These are phyloP conservation scores for Xylaria sp. DNA, from an alignment of 2,329 filamentous ascomycete genomes.

Conservation along the genomic window DNA sequence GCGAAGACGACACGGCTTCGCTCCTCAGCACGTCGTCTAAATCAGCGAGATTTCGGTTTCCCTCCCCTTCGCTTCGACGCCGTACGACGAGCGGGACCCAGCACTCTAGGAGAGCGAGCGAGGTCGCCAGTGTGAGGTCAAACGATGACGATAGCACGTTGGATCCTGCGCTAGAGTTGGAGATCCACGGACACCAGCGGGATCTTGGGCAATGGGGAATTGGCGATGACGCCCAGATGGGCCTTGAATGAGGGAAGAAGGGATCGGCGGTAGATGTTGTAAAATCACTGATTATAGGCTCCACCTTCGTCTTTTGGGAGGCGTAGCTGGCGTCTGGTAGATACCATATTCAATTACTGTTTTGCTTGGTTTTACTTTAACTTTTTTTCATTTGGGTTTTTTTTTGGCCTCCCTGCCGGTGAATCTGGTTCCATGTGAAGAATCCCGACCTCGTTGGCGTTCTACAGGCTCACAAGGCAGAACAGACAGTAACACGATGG, in stretches of 20 bases:
- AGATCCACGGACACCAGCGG: slow-evolving; percentile 63
- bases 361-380: slow-evolving; percentile 19
- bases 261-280: background rate
- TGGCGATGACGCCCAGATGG: slow-evolving; percentile 86
- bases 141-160: slow-evolving; percentile 45
- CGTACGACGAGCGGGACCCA: slow-evolving; percentile 46
- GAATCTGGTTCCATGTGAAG: background rate
- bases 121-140: slow-evolving; percentile 55
- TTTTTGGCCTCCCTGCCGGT: background rate
- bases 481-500: background rate
- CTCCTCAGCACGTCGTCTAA: slow-evolving; percentile 48
- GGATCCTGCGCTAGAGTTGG: slow-evolving; percentile 56
- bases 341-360: slow-evolving; percentile 41
- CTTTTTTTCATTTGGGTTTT: background rate
- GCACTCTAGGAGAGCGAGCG: slow-evolving; percentile 55
- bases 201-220: slow-evolving; percentile 77
- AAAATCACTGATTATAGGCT: slow-evolving; percentile 3
- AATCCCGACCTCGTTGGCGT: background rate
- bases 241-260: slow-evolving; percentile 67
- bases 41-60: slow-evolving; percentile 43
- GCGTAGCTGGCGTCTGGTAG: slow-evolving; percentile 42
- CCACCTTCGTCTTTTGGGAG: slow-evolving; percentile 3
- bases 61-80: slow-evolving; percentile 41
- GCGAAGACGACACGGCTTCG: slow-evolving; percentile 46
- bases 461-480: background rate